Evolutionary conservation across 2,329 filamentous ascomycete genomes (phyloP).

Genomic region (Fusarium papillatum): DNA sequence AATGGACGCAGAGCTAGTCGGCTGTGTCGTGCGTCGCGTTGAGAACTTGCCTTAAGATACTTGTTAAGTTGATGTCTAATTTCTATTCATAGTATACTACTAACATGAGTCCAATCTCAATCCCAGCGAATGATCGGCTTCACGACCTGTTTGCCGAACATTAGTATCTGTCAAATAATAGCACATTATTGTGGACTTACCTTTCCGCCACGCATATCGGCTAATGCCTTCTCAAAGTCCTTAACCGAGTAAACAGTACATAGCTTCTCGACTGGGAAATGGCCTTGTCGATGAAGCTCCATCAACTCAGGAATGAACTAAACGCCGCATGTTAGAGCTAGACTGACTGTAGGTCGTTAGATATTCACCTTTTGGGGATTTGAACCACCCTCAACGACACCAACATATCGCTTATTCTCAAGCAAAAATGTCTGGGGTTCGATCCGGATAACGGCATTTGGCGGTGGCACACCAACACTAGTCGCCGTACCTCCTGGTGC

Average conservation of each 20-base stretch:
- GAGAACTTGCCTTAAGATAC: not conserved
- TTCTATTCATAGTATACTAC: not conserved
- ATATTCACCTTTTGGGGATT: not conserved
- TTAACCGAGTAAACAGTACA: not conserved
- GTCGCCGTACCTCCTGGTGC: slow-evolving; percentile 19
- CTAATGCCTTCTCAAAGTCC: not conserved
- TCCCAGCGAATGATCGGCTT: not conserved
- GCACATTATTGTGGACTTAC: not conserved
- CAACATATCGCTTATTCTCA: not conserved
- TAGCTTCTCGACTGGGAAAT: not conserved
- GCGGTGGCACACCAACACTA: slow-evolving; percentile 17
- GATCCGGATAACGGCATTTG: not conserved
- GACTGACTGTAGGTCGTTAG: not conserved
- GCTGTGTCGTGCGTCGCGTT: not conserved
- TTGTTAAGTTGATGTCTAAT: not conserved
- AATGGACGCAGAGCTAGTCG: not conserved
- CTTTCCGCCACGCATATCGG: not conserved
- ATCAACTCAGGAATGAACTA: not conserved
- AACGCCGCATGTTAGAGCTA: not conserved
- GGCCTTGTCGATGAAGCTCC: not conserved
- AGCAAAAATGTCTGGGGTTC: not conserved
- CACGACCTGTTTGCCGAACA: not conserved
- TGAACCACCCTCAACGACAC: not conserved
- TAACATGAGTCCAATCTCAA: not conserved
- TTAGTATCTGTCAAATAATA: not conserved